Evolutionary conservation across 176 grass and related monocot species (phyloP).

Genomic region (Eleusine indica): DNA sequence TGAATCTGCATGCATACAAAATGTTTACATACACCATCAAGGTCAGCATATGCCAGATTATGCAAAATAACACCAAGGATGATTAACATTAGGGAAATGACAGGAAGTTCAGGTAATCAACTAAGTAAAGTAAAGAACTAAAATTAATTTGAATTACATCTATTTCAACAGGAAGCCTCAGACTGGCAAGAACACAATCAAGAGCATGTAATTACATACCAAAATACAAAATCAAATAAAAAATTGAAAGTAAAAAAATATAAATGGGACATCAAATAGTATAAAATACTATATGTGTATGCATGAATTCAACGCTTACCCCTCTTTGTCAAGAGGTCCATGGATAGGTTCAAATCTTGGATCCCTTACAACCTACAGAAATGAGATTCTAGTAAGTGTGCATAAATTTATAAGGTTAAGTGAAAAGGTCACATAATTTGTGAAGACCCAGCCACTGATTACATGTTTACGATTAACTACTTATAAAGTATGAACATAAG

Average conservation of each 20-base stretch:
- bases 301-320: slow-evolving; percentile 48
- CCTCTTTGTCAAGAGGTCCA: slow-evolving; percentile 81
- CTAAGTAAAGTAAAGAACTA: not conserved
- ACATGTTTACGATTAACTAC: not conserved
- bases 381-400: slow-evolving; percentile 15
- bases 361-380: slow-evolving; percentile 70
- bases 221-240: not conserved
- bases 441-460: not conserved
- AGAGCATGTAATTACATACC: not conserved
- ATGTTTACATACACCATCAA: slow-evolving; percentile 12
- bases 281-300: not conserved
- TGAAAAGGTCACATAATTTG: not conserved
- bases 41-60: not conserved
- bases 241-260: not conserved
- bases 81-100: not conserved
- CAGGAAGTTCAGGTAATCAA: not conserved
- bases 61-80: not conserved
- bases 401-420: not conserved
- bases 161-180: slow-evolving; percentile 1
- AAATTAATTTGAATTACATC: not conserved
- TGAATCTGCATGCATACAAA: slow-evolving; percentile 60
- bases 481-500: not conserved
- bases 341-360: slow-evolving; percentile 80
- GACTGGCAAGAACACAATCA: not conserved
- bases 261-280: not conserved